Base-by-base conservation (phyloP, 768 basidiomycete genomes). In the Thelephora ganbajun region DNA sequence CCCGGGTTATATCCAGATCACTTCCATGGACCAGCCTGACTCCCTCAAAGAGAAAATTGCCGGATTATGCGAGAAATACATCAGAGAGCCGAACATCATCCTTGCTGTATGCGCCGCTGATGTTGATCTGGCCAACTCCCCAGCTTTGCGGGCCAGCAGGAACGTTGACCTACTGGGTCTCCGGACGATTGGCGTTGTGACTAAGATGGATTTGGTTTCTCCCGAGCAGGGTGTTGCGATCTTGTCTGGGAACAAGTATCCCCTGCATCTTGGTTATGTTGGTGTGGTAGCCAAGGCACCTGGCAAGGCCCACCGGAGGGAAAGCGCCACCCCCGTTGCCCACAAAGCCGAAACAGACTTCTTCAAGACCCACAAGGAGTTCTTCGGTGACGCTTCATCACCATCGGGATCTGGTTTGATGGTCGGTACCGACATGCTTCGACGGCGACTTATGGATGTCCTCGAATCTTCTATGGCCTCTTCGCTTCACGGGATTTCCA, bases 81-180 rank as follows among this genome's bases (percentile, higher is more conserved):
- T 99, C 57, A 80, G 88, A n/a, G 91, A 97, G 61, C 94, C 96
- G n/a, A 99, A 99, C 63, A 91, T 99, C 63, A 85, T 98, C 56
- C 77, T 99, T n/a, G 94, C 96, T 4, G 89, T 99, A 14, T 99
- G 96, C 60, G 88, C 96, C 6, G 96, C 96, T 6, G 93, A 99
- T 61, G 96, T 99, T 48, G 96, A 99, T 67, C 74, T 99, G 11
- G 96, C 96, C 51, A 99, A 99, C 63, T 96, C 92, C 0, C 93
- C 96, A 6, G 96, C 96, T 0, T 69, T 99, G 44, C 74, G 91
- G 44, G 92, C 96, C 0, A 93, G 90, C 62, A 74, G 93, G 36
- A 83, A 86, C 53, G 88, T 98, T 3, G 96, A 99, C 59, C 94
- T 94, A 2, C 69, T 99, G 13, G 96, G 96, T 13, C 68, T 93